Conservation (phyloP, 805 yeast species). For the Saccharomycopsis fibuligera region DNA sequence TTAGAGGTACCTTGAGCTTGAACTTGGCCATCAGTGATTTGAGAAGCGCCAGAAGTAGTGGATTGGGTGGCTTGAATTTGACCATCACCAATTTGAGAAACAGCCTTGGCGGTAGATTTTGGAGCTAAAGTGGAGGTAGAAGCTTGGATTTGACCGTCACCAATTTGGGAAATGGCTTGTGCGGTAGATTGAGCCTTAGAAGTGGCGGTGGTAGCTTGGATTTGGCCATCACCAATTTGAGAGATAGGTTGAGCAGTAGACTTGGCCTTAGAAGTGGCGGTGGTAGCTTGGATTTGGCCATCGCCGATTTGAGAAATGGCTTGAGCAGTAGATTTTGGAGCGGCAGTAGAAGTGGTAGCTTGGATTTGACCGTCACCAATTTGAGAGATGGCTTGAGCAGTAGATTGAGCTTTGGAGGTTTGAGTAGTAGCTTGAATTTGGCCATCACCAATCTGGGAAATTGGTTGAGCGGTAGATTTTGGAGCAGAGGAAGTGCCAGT, state of each 20-base stretch:
- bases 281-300: slow-evolving; percentile 42
- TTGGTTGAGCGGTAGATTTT: slow-evolving; percentile 26
- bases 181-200: slow-evolving; percentile 19
- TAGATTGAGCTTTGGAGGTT: slow-evolving; percentile 28
- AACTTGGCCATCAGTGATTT: slow-evolving; percentile 22
- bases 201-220: slow-evolving; percentile 27
- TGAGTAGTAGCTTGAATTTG: slow-evolving; percentile 46
- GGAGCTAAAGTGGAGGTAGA: slow-evolving; percentile 25
- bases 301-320: slow-evolving; percentile 41
- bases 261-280: slow-evolving; percentile 25
- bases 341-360: slow-evolving; percentile 27
- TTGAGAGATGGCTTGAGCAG: slow-evolving; percentile 32
- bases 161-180: slow-evolving; percentile 35
- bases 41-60: slow-evolving; percentile 23
- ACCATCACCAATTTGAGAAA: slow-evolving; percentile 28
- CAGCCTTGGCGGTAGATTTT: slow-evolving; percentile 26
- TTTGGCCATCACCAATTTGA: slow-evolving; percentile 29
- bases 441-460: slow-evolving; percentile 53
- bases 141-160: slow-evolving; percentile 47
- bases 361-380: slow-evolving; percentile 42
- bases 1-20: slow-evolving; percentile 24
- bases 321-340: slow-evolving; percentile 27
- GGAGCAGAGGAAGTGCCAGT: slow-evolving; percentile 22
- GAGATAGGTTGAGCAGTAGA: slow-evolving; percentile 26
- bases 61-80: slow-evolving; percentile 28